phyloP scores from a whole-genome alignment of 805 yeast species.

The Teunomyces aglyptinius region DNA sequence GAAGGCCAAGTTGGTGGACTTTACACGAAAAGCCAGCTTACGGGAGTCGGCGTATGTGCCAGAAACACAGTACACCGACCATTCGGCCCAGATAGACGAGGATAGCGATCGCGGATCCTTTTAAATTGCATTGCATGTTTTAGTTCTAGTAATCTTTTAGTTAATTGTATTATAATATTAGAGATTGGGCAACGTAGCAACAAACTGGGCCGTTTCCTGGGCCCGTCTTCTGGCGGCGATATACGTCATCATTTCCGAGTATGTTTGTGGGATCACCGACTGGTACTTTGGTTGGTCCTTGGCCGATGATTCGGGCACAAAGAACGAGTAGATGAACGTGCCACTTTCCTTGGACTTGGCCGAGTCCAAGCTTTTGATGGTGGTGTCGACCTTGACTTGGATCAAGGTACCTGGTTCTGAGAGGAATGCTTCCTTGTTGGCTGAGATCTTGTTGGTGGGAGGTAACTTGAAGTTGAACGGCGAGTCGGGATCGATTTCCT shows the following conservation, averaged over 20 bases:
- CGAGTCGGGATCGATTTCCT: constrained; percentile 24
- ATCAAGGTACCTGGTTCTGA: constrained; percentile 81
- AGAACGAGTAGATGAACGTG: constrained; percentile 84
- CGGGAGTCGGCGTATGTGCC: constrained; percentile 39
- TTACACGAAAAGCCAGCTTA: constrained; percentile 44
- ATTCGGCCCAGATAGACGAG: constrained; percentile 34
- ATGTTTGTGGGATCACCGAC: constrained; percentile 82
- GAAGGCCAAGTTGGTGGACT: constrained; percentile 46
- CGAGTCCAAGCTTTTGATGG: constrained; percentile 65
- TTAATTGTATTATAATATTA: background rate
- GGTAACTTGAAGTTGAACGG: constrained; percentile 54
- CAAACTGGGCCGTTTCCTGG: constrained; percentile 71
- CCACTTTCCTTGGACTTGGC: constrained; percentile 71
- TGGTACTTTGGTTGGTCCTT: constrained; percentile 56
- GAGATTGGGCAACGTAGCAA: constrained; percentile 30
- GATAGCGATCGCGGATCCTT: constrained; percentile 9
- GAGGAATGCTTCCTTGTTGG: constrained; percentile 56
- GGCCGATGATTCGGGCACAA: constrained; percentile 62
- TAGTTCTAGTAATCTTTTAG: background rate
- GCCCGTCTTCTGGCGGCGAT: constrained; percentile 91
- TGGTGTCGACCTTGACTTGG: constrained; percentile 86
- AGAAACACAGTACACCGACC: constrained; percentile 26
- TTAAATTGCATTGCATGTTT: background rate
- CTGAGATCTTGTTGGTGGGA: constrained; percentile 54
- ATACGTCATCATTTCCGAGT: constrained; percentile 89